Conservation (phyloP, 2,329 filamentous ascomycete species). For the Myrmaecium sp. region DNA sequence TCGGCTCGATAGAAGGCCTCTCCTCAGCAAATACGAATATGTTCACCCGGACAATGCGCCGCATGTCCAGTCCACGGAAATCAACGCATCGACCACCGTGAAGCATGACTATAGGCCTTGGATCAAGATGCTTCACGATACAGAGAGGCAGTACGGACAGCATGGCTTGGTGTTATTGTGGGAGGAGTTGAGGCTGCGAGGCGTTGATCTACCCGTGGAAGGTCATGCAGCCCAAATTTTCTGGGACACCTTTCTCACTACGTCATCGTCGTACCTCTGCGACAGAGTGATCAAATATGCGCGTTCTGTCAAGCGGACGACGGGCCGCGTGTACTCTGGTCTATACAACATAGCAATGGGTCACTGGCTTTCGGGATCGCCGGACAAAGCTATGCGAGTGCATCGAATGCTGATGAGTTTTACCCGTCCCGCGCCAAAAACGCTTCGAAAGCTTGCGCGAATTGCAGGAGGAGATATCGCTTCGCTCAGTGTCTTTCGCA, state of each 20-base stretch:
- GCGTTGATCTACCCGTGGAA: slow-evolving; percentile 22
- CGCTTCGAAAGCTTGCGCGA: slow-evolving; percentile 2
- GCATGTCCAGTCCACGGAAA: too few species aligned
- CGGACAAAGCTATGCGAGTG: slow-evolving; percentile 1
- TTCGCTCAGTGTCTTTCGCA: slow-evolving; percentile 13
- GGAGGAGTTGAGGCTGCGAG: slow-evolving; percentile 19
- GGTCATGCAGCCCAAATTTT: slow-evolving; percentile 23
- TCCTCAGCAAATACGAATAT: too few species aligned
- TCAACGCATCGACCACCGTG: slow-evolving; percentile 5
- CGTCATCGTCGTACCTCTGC: slow-evolving; percentile 18
- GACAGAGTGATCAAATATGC: slow-evolving; percentile 24
- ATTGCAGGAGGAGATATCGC: not conserved
- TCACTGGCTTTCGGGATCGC: slow-evolving; percentile 15
- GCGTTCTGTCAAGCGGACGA: slow-evolving; percentile 20
- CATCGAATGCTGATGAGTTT: slow-evolving; percentile 1
- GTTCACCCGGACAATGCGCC: too few species aligned
- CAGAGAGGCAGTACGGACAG: slow-evolving; percentile 23
- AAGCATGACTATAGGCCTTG: slow-evolving; percentile 24
- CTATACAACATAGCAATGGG: slow-evolving; percentile 31
- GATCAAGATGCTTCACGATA: slow-evolving; percentile 23
- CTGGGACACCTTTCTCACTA: slow-evolving; percentile 29
- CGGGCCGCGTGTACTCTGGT: slow-evolving; percentile 15
- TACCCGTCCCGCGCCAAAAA: slow-evolving; percentile 1
- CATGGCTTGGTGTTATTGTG: slow-evolving; percentile 28
- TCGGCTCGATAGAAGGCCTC: too few species aligned